Percentiles rank a stretch among this genome's conserved stretches.
Evolutionary conservation across 345 rosid species (phyloP).

Genomic region (Heritiera littoralis): DNA sequence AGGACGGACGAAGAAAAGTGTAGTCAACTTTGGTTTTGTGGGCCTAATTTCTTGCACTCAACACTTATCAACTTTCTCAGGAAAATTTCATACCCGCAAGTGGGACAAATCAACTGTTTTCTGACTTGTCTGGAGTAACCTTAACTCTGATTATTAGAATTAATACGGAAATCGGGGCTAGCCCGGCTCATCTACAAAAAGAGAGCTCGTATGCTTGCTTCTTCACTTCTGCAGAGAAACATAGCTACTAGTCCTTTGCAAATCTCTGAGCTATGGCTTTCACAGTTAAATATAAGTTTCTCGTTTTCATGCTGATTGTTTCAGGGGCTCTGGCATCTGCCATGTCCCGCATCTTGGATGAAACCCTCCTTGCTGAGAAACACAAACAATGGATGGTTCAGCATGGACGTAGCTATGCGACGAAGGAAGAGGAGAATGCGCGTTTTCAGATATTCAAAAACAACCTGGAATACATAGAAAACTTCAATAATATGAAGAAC

Average conservation of each 20-base stretch:
- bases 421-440: conserved; percentile 32
- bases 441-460: conserved; percentile 43
- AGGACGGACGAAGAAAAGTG: not conserved
- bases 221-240: not conserved
- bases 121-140: not conserved
- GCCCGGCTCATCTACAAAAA: conserved; percentile 2
- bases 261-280: conserved; percentile 16
- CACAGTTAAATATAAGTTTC: not conserved
- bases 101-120: not conserved
- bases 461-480: conserved; percentile 42
- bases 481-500: conserved; percentile 35
- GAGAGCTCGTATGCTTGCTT: not conserved
- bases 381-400: conserved; percentile 47
- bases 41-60: not conserved
- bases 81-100: not conserved
- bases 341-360: conserved; percentile 22
- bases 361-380: conserved; percentile 35
- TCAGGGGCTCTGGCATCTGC: conserved; percentile 24
- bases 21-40: not conserved
- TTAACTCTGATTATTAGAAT: not conserved
- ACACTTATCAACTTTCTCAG: not conserved
- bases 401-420: conserved; percentile 35
- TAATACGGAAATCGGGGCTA: not conserved
- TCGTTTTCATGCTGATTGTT: conserved; percentile 21
- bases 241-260: not conserved